Evolutionary conservation across 805 yeast species (phyloP), one percentile per base, ranked within the genome.

Genomic region (Ogataea paraovalis): DNA sequence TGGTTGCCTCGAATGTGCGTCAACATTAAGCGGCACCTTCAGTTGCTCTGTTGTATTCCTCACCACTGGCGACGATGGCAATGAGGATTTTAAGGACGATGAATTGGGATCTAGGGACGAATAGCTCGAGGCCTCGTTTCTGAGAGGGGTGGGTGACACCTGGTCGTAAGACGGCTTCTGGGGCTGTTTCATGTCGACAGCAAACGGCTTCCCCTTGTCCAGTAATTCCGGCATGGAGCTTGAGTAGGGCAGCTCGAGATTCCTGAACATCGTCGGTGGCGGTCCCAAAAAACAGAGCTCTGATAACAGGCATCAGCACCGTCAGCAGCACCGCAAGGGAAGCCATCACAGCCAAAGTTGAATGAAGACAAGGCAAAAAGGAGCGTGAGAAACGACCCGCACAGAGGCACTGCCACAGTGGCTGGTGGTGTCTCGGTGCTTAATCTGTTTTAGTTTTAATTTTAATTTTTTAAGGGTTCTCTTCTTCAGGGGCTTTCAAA

Each of bases 1-100:
- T n/a, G 50, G 49, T 36, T 51, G 50, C 14, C 55, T 32, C 13
- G 32, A 21, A 43, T 51, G 55, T 4, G 4, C 16, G 7, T 27
- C 41, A 13, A 21, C 4, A 10, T 19, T 14, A 14, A 13, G n/a
- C 7, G 37, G 37, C 18, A 41, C 16, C 8, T 10, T n/a, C 13
- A 19, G 16, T 6, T 5, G 9, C 19, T 14, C 14, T 14, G 36
- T 19, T 12, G 36, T n/a, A n/a, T n/a, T n/a, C n/a, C n/a, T n/a
- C n/a, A n/a, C n/a, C n/a, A n/a, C 14, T n/a, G 14, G 16, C 16
- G 18, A 5, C 12, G 16, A n/a, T 40, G 34, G 23, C 23, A 32
- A 16, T 25, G 20, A 36, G 10, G 14, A 28, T 14, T 13, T 10
- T 30, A 14, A 14, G 7, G 38, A 5, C 8, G 38, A n/a, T n/a